A percentile compares a stretch with the other conserved stretches of the same genome.
Conservation (phyloP, 2,329 filamentous ascomycete genomes). For the Colletotrichum somersetense region DNA sequence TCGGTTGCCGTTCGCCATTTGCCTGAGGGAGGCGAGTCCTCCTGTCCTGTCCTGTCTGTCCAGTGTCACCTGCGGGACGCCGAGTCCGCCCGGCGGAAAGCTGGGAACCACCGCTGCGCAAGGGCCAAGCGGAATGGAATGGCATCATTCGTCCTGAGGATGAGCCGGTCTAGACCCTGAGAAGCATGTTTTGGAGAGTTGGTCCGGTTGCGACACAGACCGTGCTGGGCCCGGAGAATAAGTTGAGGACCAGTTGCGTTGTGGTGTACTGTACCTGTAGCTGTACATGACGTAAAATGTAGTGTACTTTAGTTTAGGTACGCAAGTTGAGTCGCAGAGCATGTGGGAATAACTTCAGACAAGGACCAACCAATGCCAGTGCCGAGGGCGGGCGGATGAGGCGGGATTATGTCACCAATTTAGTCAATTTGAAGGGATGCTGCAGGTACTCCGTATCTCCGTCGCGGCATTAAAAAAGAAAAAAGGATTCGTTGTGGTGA, state of each 20-base stretch:
- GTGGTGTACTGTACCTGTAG: neutral
- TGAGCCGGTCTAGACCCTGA: neutral
- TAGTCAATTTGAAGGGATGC: neutral
- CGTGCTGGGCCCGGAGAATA: conserved; percentile 2
- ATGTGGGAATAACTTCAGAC: conserved; percentile 32
- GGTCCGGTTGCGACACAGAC: neutral
- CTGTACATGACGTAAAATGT: neutral
- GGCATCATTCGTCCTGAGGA: conserved; percentile 1
- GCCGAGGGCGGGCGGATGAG: conserved; percentile 23
- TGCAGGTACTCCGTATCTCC: neutral
- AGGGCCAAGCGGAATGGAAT: conserved; percentile 7
- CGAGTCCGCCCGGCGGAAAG: neutral
- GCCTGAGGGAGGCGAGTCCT: neutral
- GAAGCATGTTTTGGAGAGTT: neutral
- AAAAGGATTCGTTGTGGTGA: neutral
- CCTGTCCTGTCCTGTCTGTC: no score
- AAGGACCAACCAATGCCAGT: conserved; percentile 1
- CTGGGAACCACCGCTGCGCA: neutral
- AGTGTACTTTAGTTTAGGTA: neutral
- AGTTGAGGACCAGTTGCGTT: neutral
- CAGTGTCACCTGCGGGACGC: neutral
- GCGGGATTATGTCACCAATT: conserved; percentile 30
- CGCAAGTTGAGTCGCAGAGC: conserved; percentile 7
- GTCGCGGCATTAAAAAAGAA: conserved; percentile 28
- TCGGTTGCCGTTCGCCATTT: neutral